phyloP scores from a whole-genome alignment of 176 grass and related monocot genomes.

The Eleusine indica region DNA sequence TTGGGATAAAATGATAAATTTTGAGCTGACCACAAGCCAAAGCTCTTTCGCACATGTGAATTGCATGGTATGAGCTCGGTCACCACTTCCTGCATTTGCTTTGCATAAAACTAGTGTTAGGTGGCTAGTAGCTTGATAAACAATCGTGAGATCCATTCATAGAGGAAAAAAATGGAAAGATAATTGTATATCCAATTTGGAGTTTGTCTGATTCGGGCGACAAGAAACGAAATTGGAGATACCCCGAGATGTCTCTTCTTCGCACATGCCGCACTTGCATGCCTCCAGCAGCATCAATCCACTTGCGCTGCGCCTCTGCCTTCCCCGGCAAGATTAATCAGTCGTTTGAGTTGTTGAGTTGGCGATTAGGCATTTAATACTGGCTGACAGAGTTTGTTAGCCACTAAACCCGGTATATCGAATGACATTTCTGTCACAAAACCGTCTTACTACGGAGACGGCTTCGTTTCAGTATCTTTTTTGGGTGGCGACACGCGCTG shows the following conservation, averaged over 20 bases:
- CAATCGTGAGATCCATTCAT: neutral
- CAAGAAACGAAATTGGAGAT: conserved; percentile 23
- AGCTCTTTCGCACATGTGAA: neutral
- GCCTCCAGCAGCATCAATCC: neutral
- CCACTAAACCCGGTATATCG: neutral
- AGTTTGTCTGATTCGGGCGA: conserved; percentile 10
- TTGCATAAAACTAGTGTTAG: neutral
- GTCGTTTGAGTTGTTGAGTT: neutral
- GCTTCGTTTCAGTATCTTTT: too few relatives aligned
- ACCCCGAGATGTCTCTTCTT: neutral
- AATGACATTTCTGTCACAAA: too few relatives aligned
- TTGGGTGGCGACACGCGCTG: too few relatives aligned
- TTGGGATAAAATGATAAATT: too few relatives aligned
- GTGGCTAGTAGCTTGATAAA: neutral
- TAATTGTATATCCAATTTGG: neutral
- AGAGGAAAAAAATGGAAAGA: neutral
- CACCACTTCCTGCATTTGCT: neutral
- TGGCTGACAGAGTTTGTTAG: neutral
- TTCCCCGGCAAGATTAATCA: neutral
- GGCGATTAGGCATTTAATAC: neutral
- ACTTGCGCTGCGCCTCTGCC: neutral
- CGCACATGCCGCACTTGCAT: conserved; percentile 12
- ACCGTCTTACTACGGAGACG: too few relatives aligned
- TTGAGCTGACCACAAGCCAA: too few relatives aligned
- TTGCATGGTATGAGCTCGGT: neutral